These are phyloP conservation scores for Onygena corvina DNA, from an alignment of 2,329 filamentous ascomycete species.

Conservation along the genomic window DNA sequence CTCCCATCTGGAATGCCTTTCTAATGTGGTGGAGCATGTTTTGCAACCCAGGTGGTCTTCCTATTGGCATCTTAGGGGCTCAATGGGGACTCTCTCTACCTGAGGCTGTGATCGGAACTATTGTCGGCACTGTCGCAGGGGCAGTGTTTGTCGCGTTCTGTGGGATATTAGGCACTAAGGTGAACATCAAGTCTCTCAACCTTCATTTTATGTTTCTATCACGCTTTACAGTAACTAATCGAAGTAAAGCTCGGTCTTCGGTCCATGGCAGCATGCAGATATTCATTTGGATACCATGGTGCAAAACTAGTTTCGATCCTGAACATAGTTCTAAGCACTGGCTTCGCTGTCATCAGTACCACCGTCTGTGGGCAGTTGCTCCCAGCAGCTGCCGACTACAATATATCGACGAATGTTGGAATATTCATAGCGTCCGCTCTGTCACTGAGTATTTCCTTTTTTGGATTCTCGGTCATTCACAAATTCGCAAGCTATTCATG, in stretches of 20 bases:
- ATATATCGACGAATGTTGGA: not conserved
- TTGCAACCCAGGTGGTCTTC: constrained; percentile 32
- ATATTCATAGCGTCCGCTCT: not conserved
- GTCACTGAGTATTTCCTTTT: not conserved
- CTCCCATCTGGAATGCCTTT: constrained; percentile 34
- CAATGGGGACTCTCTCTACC: constrained; percentile 38
- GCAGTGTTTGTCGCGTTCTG: constrained; percentile 31
- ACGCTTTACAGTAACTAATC: not conserved
- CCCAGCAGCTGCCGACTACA: not conserved
- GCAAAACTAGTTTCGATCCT: not conserved
- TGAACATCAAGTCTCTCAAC: not conserved
- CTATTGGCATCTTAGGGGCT: constrained; percentile 35
- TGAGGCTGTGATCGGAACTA: constrained; percentile 32
- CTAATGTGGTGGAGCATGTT: constrained; percentile 37
- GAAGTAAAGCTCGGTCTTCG: constrained; percentile 1
- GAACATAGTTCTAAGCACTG: not conserved
- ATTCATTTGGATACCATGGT: constrained; percentile 4
- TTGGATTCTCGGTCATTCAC: constrained; percentile 6
- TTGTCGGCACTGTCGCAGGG: constrained; percentile 33
- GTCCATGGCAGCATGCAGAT: not conserved
- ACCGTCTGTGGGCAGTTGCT: constrained; percentile 4
- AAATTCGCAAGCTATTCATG: constrained; percentile 5
- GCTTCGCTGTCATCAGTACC: constrained; percentile 2
- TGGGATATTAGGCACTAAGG: constrained; percentile 16
- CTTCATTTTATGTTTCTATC: not conserved